phyloP scores from a whole-genome alignment of 2,329 filamentous ascomycete species.

The Penicillium sp. region DNA sequence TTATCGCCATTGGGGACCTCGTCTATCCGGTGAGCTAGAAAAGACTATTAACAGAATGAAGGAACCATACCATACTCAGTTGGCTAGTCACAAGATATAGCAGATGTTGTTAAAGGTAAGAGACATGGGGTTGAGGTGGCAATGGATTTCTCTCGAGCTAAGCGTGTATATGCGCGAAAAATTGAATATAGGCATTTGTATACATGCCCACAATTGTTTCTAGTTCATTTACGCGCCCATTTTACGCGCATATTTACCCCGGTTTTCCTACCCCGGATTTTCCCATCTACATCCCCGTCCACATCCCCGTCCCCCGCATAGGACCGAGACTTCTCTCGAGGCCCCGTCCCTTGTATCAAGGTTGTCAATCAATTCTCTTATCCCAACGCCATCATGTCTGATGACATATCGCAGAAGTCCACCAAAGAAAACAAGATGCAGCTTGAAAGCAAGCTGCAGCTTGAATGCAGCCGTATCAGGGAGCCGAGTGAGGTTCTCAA shows the following conservation, averaged over 20 bases:
- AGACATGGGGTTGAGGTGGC: no score
- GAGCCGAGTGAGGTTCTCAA: constrained; percentile 27
- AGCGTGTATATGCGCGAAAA: no score
- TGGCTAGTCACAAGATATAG: no score
- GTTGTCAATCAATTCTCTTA: not conserved
- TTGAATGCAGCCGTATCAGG: not conserved
- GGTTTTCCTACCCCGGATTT: not conserved
- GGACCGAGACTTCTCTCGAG: not conserved
- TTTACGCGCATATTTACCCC: not conserved
- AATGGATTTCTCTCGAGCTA: no score
- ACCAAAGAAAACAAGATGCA: not conserved
- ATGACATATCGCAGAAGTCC: not conserved
- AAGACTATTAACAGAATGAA: no score
- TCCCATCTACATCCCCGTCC: not conserved
- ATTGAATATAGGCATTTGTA: no score
- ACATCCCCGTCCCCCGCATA: not conserved
- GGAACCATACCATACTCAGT: no score
- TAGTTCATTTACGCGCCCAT: no score
- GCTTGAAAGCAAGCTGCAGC: not conserved
- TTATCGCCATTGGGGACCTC: not conserved
- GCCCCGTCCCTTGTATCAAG: not conserved
- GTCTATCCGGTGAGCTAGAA: no score
- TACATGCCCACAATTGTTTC: no score
- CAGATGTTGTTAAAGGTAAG: no score
- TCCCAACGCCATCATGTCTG: not conserved